Base-by-base conservation (phyloP, 768 basidiomycete species). In the Saitozyma sp. region DNA sequence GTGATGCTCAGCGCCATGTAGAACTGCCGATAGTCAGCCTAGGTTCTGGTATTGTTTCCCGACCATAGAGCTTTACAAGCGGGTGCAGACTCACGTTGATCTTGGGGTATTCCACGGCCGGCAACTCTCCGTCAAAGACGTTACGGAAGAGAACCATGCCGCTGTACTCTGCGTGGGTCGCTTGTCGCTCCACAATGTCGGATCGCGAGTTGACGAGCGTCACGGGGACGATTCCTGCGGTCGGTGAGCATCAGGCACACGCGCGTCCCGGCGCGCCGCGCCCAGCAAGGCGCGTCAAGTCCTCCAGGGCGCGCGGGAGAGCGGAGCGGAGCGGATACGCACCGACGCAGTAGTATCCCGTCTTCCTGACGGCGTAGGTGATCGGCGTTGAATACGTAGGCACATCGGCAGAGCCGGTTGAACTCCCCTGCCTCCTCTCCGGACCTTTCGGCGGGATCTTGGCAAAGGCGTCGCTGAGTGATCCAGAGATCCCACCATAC, bases 281-380 rank as follows among this genome's bases (percentile, higher is more conserved):
- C 29, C 29, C 29, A 29, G 29, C 29, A 2, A 29, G 29, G 29
- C 29, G 29, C 29, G 29, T 29, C 29, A 2, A 29, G 29, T 29
- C 29, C 2, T 29, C 29, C 5, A 29, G 29, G 29, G 29, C 5
- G 29, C n/a, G n/a, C n/a, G 29, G 29, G 29, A 29, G n/a, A n/a
- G n/a, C n/a, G n/a, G n/a, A 29, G 29, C 29, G 29, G 29, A 29
- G 29, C 29, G 29, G 29, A 29, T 29, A 74, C 90, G 80, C 77
- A 88, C 94, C 93, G 66, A 95, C 88, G 78, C 95, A 98, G 78
- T 96, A 98, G 77, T 96, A 97, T 1, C 95, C 96, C 1, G 91
- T 93, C 78, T 89, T 89, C 37, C 82, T 82, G 20, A 98, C 91
- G 20, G 83, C 78, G 78, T 98, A 97, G 54, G 87, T 87, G 68